Evolutionary conservation across 139 green algal genomes (phyloP), one percentile per base, ranked within the genome.

Genomic region (Nannochloris sp.): DNA sequence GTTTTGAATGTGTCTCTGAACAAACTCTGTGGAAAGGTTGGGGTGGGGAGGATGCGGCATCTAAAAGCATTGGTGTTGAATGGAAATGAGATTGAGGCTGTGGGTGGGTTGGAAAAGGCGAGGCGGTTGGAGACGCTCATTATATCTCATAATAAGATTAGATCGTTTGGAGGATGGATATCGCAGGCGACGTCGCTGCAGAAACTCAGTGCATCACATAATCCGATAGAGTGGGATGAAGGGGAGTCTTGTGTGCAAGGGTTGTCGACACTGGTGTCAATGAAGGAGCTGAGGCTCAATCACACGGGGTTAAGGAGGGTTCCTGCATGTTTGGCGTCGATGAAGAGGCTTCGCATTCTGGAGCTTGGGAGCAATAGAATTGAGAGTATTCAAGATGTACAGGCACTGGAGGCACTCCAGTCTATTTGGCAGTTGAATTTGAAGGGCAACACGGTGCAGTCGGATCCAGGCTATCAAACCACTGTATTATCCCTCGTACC

Each of bases 201-300:
- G 23, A 80, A 80, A 60, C 69, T 80, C 29, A 71, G 59, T 2
- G 10, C 67, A 9, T 55, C 46, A 26, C 65, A 80, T 59, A 80
- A 80, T 56, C 31, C 40, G 51, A 4, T 80, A 6, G 53, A 70
- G 23, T 48, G 69, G 29, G 72, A 65, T 14, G 8, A 40, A 28
- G 46, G n/a, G 6, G 46, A 53, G n/a, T 14, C 45, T n/a, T 20
- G 25, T 2, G 61, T 78, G 23, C 56, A 60, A 56, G 65, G 48
- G 31, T 30, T 59, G 17, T 14, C 11, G 16, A 29, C 37, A 20
- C 67, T 60, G 43, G 29, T 33, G 3, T 9, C 9, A 28, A 49
- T 80, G 30, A 23, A 70, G 43, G 74, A 80, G 53, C 56, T 80
- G 48, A 65, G 74, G 31, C 51, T 80, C 29, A 74, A 67, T 48